Evolutionary conservation across 116 monocot species (phyloP).

Genomic region (Posidonia oceanica): DNA sequence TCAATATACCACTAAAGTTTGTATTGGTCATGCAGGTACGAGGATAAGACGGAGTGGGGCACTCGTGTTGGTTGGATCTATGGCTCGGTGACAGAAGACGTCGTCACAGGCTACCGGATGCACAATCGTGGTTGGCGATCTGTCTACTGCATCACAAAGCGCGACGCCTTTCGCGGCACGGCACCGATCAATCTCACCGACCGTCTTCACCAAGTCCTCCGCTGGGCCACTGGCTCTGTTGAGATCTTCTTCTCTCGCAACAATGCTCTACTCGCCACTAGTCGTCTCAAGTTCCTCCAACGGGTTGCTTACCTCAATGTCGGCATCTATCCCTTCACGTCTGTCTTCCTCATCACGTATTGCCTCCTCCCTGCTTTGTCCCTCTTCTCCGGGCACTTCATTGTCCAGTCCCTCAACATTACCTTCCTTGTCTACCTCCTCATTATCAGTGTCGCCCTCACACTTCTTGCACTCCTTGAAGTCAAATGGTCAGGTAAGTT

Average conservation of each 20-base stretch:
- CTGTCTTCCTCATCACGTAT: constrained; percentile 68
- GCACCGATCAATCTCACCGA: constrained; percentile 86
- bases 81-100: constrained; percentile 93
- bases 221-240: constrained; percentile 89
- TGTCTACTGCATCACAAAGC: constrained; percentile 70
- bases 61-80: constrained; percentile 74
- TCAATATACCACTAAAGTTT: neutral
- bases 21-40: constrained; percentile 36
- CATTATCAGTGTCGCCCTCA: constrained; percentile 45
- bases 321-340: constrained; percentile 89
- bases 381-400: constrained; percentile 77
- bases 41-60: constrained; percentile 95
- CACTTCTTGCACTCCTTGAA: constrained; percentile 62
- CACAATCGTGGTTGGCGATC: constrained; percentile 87
- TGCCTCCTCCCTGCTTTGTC: constrained; percentile 68
- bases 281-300: constrained; percentile 73
- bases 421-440: constrained; percentile 75
- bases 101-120: constrained; percentile 89
- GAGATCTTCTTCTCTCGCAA: constrained; percentile 89
- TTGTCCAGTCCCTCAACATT: constrained; percentile 57
- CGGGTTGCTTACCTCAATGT: constrained; percentile 83
- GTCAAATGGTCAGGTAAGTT: constrained; percentile 50
- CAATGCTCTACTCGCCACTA: constrained; percentile 63
- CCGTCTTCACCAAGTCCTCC: constrained; percentile 82
- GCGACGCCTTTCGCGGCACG: constrained; percentile 75